Percentiles rank a stretch among this genome's conserved stretches.
Conservation (phyloP, 306 rosid genomes). For the Ormosia emarginata region DNA sequence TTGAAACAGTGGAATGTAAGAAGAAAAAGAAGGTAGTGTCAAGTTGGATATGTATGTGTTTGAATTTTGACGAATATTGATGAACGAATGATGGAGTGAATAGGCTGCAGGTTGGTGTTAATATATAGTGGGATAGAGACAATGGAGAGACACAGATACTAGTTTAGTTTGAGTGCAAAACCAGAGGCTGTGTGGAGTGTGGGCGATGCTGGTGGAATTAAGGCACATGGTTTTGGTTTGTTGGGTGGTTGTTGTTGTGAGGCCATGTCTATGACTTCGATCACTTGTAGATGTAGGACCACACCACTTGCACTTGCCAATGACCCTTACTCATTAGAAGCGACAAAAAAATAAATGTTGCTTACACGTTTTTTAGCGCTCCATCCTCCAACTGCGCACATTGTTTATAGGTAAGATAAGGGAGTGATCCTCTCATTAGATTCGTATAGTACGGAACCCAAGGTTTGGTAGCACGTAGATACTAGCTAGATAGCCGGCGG, state of each 20-base stretch:
- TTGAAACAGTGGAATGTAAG: neutral
- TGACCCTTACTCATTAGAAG: neutral
- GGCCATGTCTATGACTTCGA: neutral
- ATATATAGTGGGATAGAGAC: constrained; percentile 1
- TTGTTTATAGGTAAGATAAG: neutral
- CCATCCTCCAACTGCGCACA: neutral
- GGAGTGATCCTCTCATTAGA: neutral
- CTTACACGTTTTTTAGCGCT: neutral
- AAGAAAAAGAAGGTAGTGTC: neutral
- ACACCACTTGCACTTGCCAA: constrained; percentile 10
- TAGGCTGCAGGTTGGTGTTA: neutral
- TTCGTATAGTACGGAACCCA: neutral
- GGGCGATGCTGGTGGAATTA: neutral
- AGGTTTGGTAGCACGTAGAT: neutral
- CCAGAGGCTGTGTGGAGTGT: neutral
- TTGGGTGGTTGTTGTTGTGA: neutral
- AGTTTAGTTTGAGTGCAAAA: neutral
- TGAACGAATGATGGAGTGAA: neutral
- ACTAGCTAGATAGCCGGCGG: too few relatives aligned
- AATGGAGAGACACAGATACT: neutral
- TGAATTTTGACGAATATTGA: neutral
- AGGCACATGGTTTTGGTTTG: constrained; percentile 21
- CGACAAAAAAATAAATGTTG: neutral
- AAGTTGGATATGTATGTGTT: neutral
- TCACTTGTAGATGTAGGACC: neutral